Evolutionary conservation across 1,139 yeast genomes (phyloP).

Genomic region (Taphrina betulina): DNA sequence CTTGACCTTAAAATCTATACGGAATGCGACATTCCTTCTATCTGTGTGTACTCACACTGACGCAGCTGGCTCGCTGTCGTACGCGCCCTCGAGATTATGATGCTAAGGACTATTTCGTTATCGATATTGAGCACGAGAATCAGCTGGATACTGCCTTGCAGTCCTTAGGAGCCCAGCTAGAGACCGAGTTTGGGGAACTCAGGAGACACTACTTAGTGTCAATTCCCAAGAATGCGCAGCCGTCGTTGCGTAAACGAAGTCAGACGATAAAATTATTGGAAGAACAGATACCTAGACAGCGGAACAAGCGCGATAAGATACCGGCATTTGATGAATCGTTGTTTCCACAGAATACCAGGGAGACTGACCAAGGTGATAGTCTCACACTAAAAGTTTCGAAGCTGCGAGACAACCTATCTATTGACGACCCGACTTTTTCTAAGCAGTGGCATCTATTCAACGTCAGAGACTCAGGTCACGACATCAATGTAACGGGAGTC

Average conservation of each 20-base stretch:
- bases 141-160: slow-evolving; percentile 30
- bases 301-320: slow-evolving; percentile 11
- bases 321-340: too few species aligned
- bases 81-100: too few species aligned
- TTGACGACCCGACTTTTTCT: slow-evolving; percentile 58
- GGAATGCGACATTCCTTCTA: too few species aligned
- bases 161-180: slow-evolving; percentile 41
- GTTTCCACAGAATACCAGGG: too few species aligned
- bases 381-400: too few species aligned
- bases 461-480: slow-evolving; percentile 69
- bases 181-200: slow-evolving; percentile 43
- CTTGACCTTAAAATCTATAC: too few species aligned
- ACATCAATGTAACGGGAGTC: slow-evolving; percentile 79
- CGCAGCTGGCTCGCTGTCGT: too few species aligned
- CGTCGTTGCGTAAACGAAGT: slow-evolving; percentile 1
- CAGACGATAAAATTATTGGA: not conserved
- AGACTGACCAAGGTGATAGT: too few species aligned
- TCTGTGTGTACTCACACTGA: too few species aligned
- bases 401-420: slow-evolving; percentile 39
- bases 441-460: slow-evolving; percentile 92
- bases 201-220: slow-evolving; percentile 45
- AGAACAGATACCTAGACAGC: slow-evolving; percentile 15
- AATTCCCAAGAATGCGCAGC: slow-evolving; percentile 32
- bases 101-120: slow-evolving; percentile 19
- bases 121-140: slow-evolving; percentile 13